Percentiles rank a stretch among this genome's conserved stretches.
phyloP scores from a whole-genome alignment of 176 grass and related monocot species.

The Alloteropsis semialata region DNA sequence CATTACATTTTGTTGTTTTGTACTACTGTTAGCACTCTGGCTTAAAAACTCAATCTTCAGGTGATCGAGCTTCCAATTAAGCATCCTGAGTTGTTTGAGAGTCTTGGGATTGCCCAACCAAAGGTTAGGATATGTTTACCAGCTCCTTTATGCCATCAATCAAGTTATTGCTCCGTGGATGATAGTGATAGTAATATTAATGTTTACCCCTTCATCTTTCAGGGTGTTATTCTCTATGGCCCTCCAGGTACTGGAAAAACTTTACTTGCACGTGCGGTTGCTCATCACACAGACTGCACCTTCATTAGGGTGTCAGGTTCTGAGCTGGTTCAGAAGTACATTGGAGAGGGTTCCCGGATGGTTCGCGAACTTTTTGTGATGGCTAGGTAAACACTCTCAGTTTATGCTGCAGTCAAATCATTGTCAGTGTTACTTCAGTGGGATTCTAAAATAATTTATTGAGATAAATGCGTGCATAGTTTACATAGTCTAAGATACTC shows the following conservation, averaged over 20 bases:
- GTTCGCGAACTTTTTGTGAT: constrained; percentile 98
- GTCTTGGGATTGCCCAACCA: constrained; percentile 93
- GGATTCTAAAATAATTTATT: not conserved
- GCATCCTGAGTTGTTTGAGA: constrained; percentile 93
- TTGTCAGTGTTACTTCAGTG: not conserved
- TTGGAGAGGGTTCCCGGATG: constrained; percentile 96
- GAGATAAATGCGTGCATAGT: not conserved
- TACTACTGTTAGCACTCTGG: not conserved
- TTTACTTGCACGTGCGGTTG: constrained; percentile 89
- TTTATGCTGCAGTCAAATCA: not conserved
- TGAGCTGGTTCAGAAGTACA: constrained; percentile 97
- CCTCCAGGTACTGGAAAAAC: constrained; percentile 98
- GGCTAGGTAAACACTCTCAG: constrained; percentile 69
- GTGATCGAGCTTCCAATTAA: constrained; percentile 99
- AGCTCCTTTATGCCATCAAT: not conserved
- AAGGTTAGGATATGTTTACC: constrained; percentile 54
- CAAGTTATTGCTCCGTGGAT: not conserved
- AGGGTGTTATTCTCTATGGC: constrained; percentile 96
- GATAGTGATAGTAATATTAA: not conserved
- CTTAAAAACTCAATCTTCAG: constrained; percentile 39
- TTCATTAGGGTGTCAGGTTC: constrained; percentile 99
- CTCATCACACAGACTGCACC: constrained; percentile 97
- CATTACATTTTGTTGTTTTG: not conserved
- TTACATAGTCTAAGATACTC: not conserved
- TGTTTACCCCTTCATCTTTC: not conserved